A percentile compares a stretch with the other conserved stretches of the same genome.
Evolutionary conservation across 148 eudicot genomes (phyloP).

Genomic region (Talinum fruticosum): DNA sequence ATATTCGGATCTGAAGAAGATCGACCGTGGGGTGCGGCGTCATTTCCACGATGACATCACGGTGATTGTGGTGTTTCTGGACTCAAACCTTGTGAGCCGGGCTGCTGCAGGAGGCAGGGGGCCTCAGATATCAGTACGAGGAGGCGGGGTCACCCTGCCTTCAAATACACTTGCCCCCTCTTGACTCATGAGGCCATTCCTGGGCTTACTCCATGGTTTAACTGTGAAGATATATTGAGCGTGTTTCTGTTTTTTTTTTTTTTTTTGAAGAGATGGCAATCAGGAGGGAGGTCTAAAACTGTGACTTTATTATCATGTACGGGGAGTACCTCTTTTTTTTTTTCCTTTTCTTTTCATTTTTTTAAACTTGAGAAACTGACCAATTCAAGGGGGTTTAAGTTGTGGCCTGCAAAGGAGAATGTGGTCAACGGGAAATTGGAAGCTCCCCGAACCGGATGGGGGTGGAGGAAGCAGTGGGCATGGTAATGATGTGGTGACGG

Average conservation of each 20-base stretch:
- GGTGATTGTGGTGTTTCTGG: slow-evolving; percentile 66
- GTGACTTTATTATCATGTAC: slow-evolving; percentile 14
- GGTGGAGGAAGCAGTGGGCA: too few species aligned
- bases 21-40: slow-evolving; percentile 84
- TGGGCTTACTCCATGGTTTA: not conserved
- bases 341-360: not conserved
- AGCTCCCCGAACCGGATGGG: too few species aligned
- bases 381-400: not conserved
- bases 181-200: slow-evolving; percentile 20
- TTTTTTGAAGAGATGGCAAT: slow-evolving; percentile 13
- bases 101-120: slow-evolving; percentile 48
- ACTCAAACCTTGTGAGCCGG: slow-evolving; percentile 69
- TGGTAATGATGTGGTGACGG: not conserved
- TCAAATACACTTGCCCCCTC: slow-evolving; percentile 53
- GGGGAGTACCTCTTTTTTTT: not conserved
- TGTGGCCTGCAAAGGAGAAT: slow-evolving; percentile 15
- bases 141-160: slow-evolving; percentile 36
- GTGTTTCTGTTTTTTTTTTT: slow-evolving; percentile 5
- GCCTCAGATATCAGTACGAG: slow-evolving; percentile 52
- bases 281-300: slow-evolving; percentile 2
- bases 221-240: not conserved
- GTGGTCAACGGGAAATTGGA: slow-evolving; percentile 3
- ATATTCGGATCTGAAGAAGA: slow-evolving; percentile 81
- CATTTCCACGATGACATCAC: slow-evolving; percentile 93
- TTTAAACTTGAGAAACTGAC: slow-evolving; percentile 28